Base-by-base conservation (phyloP, 148 eudicot genomes). In the Dianthus caryophyllus region DNA sequence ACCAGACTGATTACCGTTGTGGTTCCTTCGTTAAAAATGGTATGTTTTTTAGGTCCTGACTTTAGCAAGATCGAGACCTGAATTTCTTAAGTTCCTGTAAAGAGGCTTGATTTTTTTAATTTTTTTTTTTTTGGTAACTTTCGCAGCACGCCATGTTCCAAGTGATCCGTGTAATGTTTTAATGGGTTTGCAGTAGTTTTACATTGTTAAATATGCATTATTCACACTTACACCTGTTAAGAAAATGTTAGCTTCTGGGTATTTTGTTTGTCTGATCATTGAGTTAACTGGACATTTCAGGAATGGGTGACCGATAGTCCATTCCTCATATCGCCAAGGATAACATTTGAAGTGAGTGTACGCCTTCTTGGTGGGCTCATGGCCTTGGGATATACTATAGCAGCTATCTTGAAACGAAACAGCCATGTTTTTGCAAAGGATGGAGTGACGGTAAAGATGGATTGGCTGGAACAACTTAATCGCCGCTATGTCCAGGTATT, bases 321-420 rank as follows among this genome's bases (percentile, higher is more conserved):
- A 31, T 92, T 92, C 80, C 86, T 92, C 70, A 92, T 92, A 84
- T 92, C 98, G 43, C 98, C 98, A 25, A 82, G 98, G 81, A 92
- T 92, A 74, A 89, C 94, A 24, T 92, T 92, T 77, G 98, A 92
- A 84, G 98, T 89, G 18, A 92, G 96, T 51, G 98, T 92, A 48
- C 83, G 96, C 71, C 98, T 92, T 76, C 96, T 92, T 70, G 98
- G 98, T 73, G 98, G 98, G 60, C 78, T 92, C 50, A 92, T 92
- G 98, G 98, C 96, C 18, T 78, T 92, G 80, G 98, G 98, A 60
- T 92, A 92, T 75, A 92, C 98, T 22, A 92, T 92, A 71, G 98
- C 98, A 30, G 80, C 98, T 64, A 89, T 92, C 59, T 74, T 92
- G 66, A 92, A 89, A 81, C 84, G 98, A 81, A 87, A 82, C 52